These are phyloP conservation scores for Artemisia argyi DNA, from an alignment of 129 eudicot genomes.

Conservation along the genomic window DNA sequence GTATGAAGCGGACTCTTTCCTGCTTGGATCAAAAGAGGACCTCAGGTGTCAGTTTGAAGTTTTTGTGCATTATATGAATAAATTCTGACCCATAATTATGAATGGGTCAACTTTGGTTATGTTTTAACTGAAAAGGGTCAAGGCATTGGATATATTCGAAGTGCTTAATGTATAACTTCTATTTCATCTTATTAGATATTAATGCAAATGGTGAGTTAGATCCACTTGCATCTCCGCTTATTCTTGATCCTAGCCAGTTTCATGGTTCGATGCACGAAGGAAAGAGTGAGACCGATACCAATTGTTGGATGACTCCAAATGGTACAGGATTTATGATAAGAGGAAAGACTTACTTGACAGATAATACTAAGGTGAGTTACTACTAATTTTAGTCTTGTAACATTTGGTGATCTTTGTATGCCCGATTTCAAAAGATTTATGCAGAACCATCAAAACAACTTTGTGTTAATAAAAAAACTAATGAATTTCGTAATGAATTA, in stretches of 20 bases:
- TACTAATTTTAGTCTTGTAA: not conserved
- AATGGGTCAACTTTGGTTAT: too few species aligned
- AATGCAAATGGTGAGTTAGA: constrained; percentile 48
- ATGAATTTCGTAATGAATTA: constrained; percentile 18
- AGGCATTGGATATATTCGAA: not conserved
- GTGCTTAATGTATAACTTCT: constrained; percentile 1
- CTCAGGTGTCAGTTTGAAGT: too few species aligned
- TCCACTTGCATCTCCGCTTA: constrained; percentile 45
- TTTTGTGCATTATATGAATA: too few species aligned
- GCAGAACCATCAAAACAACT: too few species aligned
- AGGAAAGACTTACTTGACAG: constrained; percentile 86
- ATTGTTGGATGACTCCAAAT: constrained; percentile 92
- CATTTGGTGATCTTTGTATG: not conserved
- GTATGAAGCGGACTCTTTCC: constrained; percentile 46
- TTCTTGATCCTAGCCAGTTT: constrained; percentile 54
- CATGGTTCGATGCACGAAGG: constrained; percentile 76
- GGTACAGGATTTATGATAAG: constrained; percentile 92
- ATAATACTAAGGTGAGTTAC: constrained; percentile 57
- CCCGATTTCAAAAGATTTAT: too few species aligned
- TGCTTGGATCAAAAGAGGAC: too few species aligned
- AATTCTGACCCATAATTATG: too few species aligned
- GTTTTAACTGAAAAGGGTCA: too few species aligned
- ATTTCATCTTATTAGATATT: constrained; percentile 36
- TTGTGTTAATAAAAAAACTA: too few species aligned
- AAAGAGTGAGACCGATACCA: constrained; percentile 59